Evolutionary conservation across 441 rosid species (phyloP), one percentile per base, ranked within the genome.

Genomic region (Jatropha podagrica): DNA sequence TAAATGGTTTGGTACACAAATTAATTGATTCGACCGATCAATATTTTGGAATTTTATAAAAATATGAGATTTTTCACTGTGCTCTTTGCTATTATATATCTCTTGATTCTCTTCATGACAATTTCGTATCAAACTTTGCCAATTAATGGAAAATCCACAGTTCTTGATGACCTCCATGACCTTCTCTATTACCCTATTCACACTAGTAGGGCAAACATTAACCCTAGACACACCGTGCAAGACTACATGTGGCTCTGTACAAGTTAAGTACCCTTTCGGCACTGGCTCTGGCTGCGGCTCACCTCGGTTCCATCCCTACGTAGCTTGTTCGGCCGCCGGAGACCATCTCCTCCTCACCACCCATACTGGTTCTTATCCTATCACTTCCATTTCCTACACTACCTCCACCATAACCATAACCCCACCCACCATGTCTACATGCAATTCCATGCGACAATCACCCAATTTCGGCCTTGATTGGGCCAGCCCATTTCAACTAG

Each of bases 401-500:
- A 58, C 83, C 71, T 77, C 83, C 12, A 81, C 84, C 78, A 0
- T 85, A 6, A 78, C 75, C 67, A 80, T 85, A 80, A 52, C 77
- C 37, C 86, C 88, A 12, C 51, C 84, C 10, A 42, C 17, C 75
- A 85, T 87, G 88, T 85, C 90, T 26, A 83, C 90, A 4, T 87
- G 90, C 81, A 78, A 59, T 77, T 70, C 84, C 82, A 85, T 85
- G 90, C 78, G 80, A 63, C 77, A 15, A 7, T 78, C 90, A 0
- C 77, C 86, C 11, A 79, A 80, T 65, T 72, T 83, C 62, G 88
- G 90, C 70, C 81, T 87, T 0, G 90, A 87, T 38, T 87, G 87
- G 90, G 78, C 87, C 17, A 80, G 88, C 56, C 90, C 90, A 1
- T 85, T 87, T 69, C 84, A 87, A 76, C 80, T 87, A 11, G 90